A percentile compares a stretch with the other conserved stretches of the same genome.
These are phyloP conservation scores for Parafenestella ontariensis DNA, from an alignment of 2,329 filamentous ascomycete species.

Conservation along the genomic window DNA sequence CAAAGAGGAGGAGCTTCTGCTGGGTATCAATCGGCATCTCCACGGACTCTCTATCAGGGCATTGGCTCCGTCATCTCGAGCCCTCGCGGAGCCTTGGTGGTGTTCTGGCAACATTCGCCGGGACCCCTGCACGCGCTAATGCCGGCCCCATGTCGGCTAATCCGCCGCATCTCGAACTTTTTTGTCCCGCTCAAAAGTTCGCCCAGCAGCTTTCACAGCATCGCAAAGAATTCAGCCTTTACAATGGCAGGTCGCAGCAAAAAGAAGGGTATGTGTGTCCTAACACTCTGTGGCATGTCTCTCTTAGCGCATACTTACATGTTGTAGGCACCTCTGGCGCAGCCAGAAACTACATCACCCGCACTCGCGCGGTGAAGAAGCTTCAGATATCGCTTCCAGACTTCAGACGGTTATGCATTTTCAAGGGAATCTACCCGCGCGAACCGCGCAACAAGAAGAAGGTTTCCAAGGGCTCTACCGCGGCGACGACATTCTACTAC, in stretches of 20 bases:
- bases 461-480: conserved; percentile 87
- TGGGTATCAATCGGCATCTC: conserved; percentile 61
- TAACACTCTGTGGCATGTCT: neutral
- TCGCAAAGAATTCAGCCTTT: neutral
- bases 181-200: conserved; percentile 34
- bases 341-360: conserved; percentile 97
- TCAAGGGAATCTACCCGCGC: conserved; percentile 98
- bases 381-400: conserved; percentile 96
- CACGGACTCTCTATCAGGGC: neutral
- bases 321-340: conserved; percentile 78
- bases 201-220: conserved; percentile 4
- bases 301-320: neutral
- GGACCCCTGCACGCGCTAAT: conserved; percentile 20
- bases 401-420: conserved; percentile 98
- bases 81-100: neutral
- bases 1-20: conserved; percentile 73
- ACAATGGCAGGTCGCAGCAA: conserved; percentile 48
- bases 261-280: conserved; percentile 68
- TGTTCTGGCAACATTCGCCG: neutral
- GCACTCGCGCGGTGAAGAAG: conserved; percentile 96
- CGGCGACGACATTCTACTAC: conserved; percentile 89
- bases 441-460: conserved; percentile 98
- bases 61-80: conserved; percentile 18
- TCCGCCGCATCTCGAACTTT: conserved; percentile 38
- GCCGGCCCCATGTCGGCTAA: conserved; percentile 29